Conservation (phyloP, 768 basidiomycete species). For the Termitomyces sp. region DNA sequence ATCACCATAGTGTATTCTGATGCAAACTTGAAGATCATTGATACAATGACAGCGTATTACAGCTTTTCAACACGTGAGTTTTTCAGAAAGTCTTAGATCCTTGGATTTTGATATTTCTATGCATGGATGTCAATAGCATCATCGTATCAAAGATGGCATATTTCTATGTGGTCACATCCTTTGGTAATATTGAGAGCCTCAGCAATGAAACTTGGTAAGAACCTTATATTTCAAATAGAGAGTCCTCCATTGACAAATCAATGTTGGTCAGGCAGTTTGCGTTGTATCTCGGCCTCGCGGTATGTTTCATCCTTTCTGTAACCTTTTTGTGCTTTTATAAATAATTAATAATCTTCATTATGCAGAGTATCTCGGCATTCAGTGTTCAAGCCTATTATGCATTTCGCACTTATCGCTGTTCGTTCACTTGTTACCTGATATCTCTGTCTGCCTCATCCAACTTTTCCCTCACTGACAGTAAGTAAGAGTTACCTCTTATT, state of each 20-base stretch:
- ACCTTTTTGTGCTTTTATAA: no score
- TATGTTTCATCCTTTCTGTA: neutral
- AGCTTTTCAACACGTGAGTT: slow-evolving; percentile 3
- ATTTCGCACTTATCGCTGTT: neutral
- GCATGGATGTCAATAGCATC: no score
- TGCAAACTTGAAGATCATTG: neutral
- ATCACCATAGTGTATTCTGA: no score
- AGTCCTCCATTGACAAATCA: no score
- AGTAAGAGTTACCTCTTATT: neutral
- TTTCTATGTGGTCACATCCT: neutral
- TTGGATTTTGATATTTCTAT: no score
- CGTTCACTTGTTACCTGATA: neutral
- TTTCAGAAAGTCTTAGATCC: no score
- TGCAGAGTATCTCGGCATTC: neutral
- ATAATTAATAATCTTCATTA: neutral
- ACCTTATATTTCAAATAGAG: no score
- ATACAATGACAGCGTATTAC: neutral
- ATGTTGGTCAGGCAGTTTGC: neutral
- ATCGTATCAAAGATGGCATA: neutral
- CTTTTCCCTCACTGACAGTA: neutral
- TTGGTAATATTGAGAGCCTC: neutral
- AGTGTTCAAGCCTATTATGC: slow-evolving; percentile 4
- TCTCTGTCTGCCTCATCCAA: neutral
- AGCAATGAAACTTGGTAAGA: neutral
- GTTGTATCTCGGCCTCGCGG: neutral